Base-by-base conservation (phyloP, 2,329 filamentous ascomycete genomes). In the Fusarium graminum region DNA sequence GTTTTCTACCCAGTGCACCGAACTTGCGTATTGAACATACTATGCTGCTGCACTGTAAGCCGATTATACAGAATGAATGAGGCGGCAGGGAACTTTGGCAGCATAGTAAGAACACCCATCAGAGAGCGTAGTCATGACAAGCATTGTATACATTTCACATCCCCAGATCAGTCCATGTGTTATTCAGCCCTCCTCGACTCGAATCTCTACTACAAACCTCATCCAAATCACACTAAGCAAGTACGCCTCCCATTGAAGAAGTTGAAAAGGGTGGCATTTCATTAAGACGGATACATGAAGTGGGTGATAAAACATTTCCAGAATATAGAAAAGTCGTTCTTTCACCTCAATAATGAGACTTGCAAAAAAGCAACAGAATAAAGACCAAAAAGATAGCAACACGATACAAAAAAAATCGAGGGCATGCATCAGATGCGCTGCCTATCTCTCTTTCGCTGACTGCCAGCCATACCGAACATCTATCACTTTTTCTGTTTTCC, bases 271-370 rank as follows among this genome's bases (percentile, higher is more conserved):
- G 30, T 51, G 59, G 50, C 69, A 59, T 71, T 50, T 52, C 64
- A 71, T 71, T 70, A 71, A 57, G 46, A 71, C 59, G 26, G 36
- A 41, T 49, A 61, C 29, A 57, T 51, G 47, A 62, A 61, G 53
- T 36, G 34, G 8, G 19, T 17, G 12, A 17, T 26, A 14, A 39
- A 22, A 32, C 45, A 52, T 22, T 45, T 38, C 40, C 41, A 36
- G 12, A 25, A 50, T 17, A 26, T 19, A 19, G 28, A 28, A 39
- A 41, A 13, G 40, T 28, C n/a, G 9, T 45, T 28, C 44, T 57
- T 36, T 58, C 51, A 58, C 59, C 51, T 47, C 25, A 32, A 52
- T 19, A 32, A 60, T 43, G 52, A 40, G 41, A 51, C 42, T 36
- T 38, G 28, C 41, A 42, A 22, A 43, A 49, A 43, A 51, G 25